phyloP scores from a whole-genome alignment of 1,284 basidiomycete genomes.

The Heterobasidion irregulare region DNA sequence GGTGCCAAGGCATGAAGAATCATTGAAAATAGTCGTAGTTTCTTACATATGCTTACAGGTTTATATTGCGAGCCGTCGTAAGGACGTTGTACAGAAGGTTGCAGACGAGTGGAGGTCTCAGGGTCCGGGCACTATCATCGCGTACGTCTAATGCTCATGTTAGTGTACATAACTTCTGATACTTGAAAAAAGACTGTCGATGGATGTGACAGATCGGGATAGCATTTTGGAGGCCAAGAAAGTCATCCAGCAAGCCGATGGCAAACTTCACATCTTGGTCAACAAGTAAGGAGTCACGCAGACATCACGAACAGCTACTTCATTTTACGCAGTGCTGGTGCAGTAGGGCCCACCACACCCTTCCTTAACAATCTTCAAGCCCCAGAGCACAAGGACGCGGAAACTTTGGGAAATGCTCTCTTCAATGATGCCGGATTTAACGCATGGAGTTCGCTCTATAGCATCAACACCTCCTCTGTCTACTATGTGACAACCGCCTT shows the following conservation, averaged over 20 bases:
- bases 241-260: conserved; percentile 49
- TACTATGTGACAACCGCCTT: conserved; percentile 73
- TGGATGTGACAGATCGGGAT: conserved; percentile 65
- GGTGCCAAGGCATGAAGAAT: conserved; percentile 55
- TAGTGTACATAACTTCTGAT: neutral
- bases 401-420: conserved; percentile 52
- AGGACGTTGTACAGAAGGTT: conserved; percentile 52
- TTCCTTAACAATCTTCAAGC: conserved; percentile 50
- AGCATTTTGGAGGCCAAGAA: conserved; percentile 53
- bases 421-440: conserved; percentile 61
- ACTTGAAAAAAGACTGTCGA: conserved; percentile 36
- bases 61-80: conserved; percentile 67
- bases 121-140: conserved; percentile 35
- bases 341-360: conserved; percentile 50
- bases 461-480: conserved; percentile 61
- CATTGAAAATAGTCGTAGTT: neutral
- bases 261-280: conserved; percentile 68
- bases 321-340: conserved; percentile 50
- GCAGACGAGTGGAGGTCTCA: conserved; percentile 36
- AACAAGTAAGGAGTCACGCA: conserved; percentile 53
- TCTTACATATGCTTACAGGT: conserved; percentile 20
- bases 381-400: conserved; percentile 51
- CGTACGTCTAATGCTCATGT: conserved; percentile 34
- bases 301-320: neutral
- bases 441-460: conserved; percentile 51